Percentiles rank a stretch among this genome's conserved stretches.
Evolutionary conservation across 2,329 filamentous ascomycete genomes (phyloP).

Genomic region (Cladobotryum mycophilum): DNA sequence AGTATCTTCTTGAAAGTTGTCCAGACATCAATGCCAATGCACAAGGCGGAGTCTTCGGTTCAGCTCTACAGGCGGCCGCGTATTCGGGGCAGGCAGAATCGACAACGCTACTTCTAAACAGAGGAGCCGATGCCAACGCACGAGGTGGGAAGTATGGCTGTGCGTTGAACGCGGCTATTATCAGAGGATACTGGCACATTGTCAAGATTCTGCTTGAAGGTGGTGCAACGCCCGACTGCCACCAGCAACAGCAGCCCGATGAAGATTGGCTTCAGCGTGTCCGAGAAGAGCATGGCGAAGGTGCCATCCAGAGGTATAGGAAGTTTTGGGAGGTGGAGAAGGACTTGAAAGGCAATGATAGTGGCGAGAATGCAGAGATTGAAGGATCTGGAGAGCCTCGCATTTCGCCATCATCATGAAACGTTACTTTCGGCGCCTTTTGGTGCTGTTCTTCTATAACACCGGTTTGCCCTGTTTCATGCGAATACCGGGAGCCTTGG

Average conservation of each 20-base stretch:
- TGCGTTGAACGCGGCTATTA: constrained; percentile 9
- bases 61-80: constrained; percentile 15
- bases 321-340: constrained; percentile 6
- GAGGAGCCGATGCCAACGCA: constrained; percentile 12
- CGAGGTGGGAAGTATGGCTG: constrained; percentile 3
- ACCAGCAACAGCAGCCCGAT: not conserved
- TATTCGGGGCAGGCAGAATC: not conserved
- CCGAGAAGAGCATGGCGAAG: not conserved
- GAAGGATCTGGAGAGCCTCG: no score
- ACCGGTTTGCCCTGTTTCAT: no score
- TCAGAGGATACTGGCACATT: constrained; percentile 2
- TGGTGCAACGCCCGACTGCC: constrained; percentile 7
- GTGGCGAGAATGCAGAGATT: no score
- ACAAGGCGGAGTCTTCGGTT: constrained; percentile 10
- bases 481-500: no score
- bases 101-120: constrained; percentile 1
- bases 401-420: no score
- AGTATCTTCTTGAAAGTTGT: not conserved
- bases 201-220: constrained; percentile 7
- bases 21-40: constrained; percentile 10
- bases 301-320: constrained; percentile 1
- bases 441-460: no score
- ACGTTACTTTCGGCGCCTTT: no score
- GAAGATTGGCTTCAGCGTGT: constrained; percentile 2
- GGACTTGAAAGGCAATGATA: not conserved